Conservation (phyloP, 2,329 filamentous ascomycete genomes). For the Cladophialophora bantiana region DNA sequence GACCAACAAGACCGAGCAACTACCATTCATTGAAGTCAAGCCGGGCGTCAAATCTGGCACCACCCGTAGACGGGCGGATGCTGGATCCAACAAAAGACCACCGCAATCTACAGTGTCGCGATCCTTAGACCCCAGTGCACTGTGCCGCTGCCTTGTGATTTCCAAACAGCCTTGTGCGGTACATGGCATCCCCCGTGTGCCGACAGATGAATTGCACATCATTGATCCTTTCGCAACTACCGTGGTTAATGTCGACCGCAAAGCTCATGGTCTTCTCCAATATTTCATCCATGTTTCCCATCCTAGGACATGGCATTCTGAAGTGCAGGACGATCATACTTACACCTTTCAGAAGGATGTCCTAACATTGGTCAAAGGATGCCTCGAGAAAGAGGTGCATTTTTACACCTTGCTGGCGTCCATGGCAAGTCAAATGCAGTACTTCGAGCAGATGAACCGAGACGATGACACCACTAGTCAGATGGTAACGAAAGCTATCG, state of each 20-base stretch:
- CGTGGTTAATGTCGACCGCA: slow-evolving; percentile 11
- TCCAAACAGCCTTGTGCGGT: background rate
- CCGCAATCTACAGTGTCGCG: too few relatives aligned
- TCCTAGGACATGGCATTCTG: slow-evolving; percentile 12
- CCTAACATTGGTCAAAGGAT: slow-evolving; percentile 3
- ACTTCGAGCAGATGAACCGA: slow-evolving; percentile 9
- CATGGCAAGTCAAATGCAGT: slow-evolving; percentile 21
- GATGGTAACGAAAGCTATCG: slow-evolving; percentile 9
- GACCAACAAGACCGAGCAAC: background rate
- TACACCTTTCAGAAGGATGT: slow-evolving; percentile 17
- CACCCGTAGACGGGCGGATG: background rate
- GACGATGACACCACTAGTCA: slow-evolving; percentile 1
- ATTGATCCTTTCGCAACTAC: slow-evolving; percentile 14
- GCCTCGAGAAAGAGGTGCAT: slow-evolving; percentile 12
- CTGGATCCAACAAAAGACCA: too few relatives aligned
- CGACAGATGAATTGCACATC: background rate
- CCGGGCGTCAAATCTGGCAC: slow-evolving; percentile 1
- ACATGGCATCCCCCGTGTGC: slow-evolving; percentile 7
- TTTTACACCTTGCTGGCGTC: slow-evolving; percentile 17
- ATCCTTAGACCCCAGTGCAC: background rate
- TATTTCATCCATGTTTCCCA: slow-evolving; percentile 19
- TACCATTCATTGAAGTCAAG: slow-evolving; percentile 18
- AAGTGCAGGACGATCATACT: slow-evolving; percentile 8
- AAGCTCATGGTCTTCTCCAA: slow-evolving; percentile 11
- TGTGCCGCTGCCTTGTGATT: background rate